phyloP scores from a whole-genome alignment of 805 yeast species.

The Limtongozyma cylindracea region DNA sequence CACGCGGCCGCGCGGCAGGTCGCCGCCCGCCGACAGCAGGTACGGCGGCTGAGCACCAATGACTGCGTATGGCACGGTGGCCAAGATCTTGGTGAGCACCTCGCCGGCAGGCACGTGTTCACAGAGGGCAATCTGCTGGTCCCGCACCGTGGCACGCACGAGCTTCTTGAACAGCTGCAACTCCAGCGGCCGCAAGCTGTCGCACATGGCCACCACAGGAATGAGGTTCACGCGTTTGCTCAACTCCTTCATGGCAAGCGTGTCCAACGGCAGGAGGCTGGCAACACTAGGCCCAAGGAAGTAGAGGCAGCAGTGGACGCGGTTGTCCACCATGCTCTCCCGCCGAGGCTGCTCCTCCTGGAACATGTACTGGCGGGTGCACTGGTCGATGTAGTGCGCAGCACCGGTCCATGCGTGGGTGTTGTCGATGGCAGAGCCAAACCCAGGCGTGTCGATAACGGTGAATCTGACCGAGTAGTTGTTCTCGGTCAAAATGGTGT shows the following conservation, averaged over 20 bases:
- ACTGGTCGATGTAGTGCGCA: conserved; percentile 55
- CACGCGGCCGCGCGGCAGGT: conserved; percentile 18
- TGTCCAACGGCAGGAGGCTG: conserved; percentile 32
- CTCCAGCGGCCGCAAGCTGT: conserved; percentile 38
- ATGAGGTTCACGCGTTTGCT: conserved; percentile 53
- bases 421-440: conserved; percentile 44
- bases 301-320: conserved; percentile 73
- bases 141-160: conserved; percentile 21
- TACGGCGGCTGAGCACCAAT: conserved; percentile 35
- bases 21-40: conserved; percentile 6
- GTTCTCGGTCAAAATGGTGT: conserved; percentile 28
- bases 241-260: conserved; percentile 46
- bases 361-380: conserved; percentile 33
- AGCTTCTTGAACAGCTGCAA: conserved; percentile 23
- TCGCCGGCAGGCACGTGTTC: conserved; percentile 7
- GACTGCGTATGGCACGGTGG: conserved; percentile 40
- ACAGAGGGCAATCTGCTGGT: conserved; percentile 23
- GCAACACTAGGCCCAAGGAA: conserved; percentile 44
- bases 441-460: conserved; percentile 50
- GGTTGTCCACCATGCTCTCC: conserved; percentile 18
- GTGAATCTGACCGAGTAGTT: conserved; percentile 32
- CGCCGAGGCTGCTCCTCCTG: conserved; percentile 34
- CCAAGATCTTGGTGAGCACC: conserved; percentile 8
- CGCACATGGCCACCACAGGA: conserved; percentile 68
- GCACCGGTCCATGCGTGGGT: conserved; percentile 14